Conservation (phyloP, 768 basidiomycete genomes). For the Boletus vermiculosoides region DNA sequence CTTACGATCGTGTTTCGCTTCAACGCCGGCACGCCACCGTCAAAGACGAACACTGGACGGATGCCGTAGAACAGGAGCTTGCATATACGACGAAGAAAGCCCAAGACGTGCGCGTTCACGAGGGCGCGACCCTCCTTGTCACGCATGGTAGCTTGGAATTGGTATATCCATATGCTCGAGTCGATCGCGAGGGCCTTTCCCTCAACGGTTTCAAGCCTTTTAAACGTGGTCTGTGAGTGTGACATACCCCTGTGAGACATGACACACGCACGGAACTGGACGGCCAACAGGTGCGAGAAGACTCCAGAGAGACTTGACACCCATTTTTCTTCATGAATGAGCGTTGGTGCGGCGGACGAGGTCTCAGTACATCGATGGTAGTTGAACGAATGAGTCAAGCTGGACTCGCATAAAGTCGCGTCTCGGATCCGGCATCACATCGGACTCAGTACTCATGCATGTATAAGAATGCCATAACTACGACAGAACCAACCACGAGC, state of each 20-base stretch:
- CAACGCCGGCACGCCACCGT: constrained; percentile 90
- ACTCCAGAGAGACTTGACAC: constrained; percentile 96
- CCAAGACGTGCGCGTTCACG: constrained; percentile 91
- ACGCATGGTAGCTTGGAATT: constrained; percentile 99
- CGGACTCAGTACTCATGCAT: too few species aligned
- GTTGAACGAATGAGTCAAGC: background rate
- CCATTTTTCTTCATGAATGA: constrained; percentile 51
- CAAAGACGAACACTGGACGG: constrained; percentile 98
- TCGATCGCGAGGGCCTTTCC: constrained; percentile 97
- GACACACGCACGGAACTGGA: constrained; percentile 74
- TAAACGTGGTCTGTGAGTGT: constrained; percentile 5
- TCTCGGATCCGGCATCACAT: background rate
- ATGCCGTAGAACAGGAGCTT: constrained; percentile 97
- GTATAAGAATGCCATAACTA: constrained; percentile 10
- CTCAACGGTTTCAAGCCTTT: constrained; percentile 91
- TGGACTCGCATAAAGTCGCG: background rate
- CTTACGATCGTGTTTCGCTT: constrained; percentile 88
- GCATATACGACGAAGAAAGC: constrained; percentile 85
- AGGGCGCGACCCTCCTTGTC: constrained; percentile 92
- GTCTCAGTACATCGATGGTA: background rate
- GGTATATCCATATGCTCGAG: constrained; percentile 99
- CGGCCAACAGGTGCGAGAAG: constrained; percentile 91
- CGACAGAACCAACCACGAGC: constrained; percentile 1
- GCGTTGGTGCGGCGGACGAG: background rate
- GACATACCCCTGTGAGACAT: background rate